These are phyloP conservation scores for Hypocrella siamensis DNA, from an alignment of 2,329 filamentous ascomycete species.

Conservation along the genomic window DNA sequence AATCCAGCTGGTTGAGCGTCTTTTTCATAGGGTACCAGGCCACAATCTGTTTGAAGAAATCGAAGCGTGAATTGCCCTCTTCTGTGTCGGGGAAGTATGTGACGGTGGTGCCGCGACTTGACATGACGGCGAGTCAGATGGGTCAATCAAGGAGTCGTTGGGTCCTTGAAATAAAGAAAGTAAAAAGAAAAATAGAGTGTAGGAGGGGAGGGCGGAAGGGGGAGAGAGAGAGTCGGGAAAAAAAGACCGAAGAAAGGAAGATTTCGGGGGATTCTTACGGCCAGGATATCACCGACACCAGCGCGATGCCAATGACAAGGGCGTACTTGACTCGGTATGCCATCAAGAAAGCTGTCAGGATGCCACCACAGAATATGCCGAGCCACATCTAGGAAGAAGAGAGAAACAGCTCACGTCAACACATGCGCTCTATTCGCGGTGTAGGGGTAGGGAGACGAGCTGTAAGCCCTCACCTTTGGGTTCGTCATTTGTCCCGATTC, in stretches of 20 bases:
- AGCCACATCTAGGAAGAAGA: constrained; percentile 60
- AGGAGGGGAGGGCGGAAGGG: no score
- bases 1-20: constrained; percentile 48
- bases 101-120: constrained; percentile 46
- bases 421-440: no score
- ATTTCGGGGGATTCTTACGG: constrained; percentile 30
- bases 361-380: constrained; percentile 64
- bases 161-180: no score
- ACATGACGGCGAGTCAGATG: no score
- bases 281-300: constrained; percentile 63
- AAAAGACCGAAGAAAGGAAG: not conserved
- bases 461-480: constrained; percentile 39
- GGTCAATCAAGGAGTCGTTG: no score
- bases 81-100: constrained; percentile 56
- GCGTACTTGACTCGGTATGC: constrained; percentile 61
- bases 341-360: constrained; percentile 70
- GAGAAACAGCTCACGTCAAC: no score
- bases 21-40: constrained; percentile 54
- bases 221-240: not conserved
- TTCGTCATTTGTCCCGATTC: constrained; percentile 55
- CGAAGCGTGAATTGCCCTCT: constrained; percentile 48
- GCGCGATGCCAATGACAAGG: constrained; percentile 55
- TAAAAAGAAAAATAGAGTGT: no score
- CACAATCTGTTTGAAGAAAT: constrained; percentile 60
- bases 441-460: not conserved